Evolutionary conservation across 2,329 filamentous ascomycete species (phyloP).

Genomic region (Dichotomopilus funicola): DNA sequence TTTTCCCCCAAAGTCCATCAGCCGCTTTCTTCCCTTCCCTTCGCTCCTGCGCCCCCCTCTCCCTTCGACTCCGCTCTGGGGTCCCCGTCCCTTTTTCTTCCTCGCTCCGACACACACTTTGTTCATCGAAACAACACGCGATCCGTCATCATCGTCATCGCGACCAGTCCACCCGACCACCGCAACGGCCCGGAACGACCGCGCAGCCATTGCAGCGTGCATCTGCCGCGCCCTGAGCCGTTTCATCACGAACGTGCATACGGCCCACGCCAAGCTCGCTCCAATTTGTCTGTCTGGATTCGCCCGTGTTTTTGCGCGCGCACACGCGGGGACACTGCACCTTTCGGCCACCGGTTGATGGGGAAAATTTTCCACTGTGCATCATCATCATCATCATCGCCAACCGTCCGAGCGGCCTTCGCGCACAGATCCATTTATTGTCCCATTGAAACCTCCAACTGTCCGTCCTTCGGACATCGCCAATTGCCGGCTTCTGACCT

Average conservation of each 20-base stretch:
- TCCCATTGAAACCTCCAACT: too few relatives aligned
- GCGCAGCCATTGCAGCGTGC: not conserved
- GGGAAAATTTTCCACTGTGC: conserved; percentile 13
- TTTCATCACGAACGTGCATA: conserved; percentile 11
- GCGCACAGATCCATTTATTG: too few relatives aligned
- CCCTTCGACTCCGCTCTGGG: conserved; percentile 8
- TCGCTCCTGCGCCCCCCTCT: too few relatives aligned
- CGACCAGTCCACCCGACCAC: not conserved
- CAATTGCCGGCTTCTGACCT: too few relatives aligned
- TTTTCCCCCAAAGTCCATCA: conserved; percentile 15
- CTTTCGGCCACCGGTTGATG: conserved; percentile 4
- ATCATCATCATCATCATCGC: not conserved
- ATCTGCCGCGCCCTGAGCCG: not conserved
- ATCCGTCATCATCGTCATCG: not conserved
- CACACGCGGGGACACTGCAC: conserved; percentile 8
- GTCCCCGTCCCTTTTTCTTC: conserved; percentile 11
- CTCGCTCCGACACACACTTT: conserved; percentile 5
- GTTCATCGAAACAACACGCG: not conserved
- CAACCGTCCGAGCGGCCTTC: not conserved
- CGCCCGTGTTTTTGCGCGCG: conserved; percentile 12
- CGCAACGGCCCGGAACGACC: not conserved
- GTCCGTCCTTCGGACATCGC: too few relatives aligned
- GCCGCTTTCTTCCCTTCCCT: conserved; percentile 7
- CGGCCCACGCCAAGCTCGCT: conserved; percentile 15
- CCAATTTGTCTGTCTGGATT: not conserved